phyloP scores from a whole-genome alignment of 352 stramenopile species.

The Phytophthora constricta region DNA sequence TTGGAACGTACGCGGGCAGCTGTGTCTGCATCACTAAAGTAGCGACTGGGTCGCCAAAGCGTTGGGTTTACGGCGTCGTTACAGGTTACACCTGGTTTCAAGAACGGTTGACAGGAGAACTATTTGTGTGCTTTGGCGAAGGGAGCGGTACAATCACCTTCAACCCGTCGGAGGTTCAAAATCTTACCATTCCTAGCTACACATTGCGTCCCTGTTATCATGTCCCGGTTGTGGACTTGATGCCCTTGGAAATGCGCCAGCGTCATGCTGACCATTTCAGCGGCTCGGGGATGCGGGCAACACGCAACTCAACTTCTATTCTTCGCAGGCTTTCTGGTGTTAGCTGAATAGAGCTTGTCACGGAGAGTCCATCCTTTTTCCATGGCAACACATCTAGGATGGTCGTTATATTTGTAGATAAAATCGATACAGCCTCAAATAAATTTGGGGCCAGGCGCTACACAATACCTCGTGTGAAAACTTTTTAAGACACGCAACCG shows the following conservation, averaged over 20 bases:
- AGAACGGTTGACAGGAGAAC: neutral
- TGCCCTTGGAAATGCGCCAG: conserved; percentile 13
- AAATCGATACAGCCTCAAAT: too few species aligned
- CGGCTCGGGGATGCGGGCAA: neutral
- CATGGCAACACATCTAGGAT: neutral
- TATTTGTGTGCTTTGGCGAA: neutral
- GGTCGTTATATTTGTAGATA: too few species aligned
- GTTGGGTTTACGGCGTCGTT: conserved; percentile 18
- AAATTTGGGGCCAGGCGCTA: too few species aligned
- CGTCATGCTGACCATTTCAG: neutral
- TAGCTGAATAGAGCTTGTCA: too few species aligned
- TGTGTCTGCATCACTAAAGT: conserved; percentile 9
- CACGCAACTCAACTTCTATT: neutral
- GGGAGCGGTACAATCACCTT: neutral
- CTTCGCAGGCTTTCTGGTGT: conserved; percentile 2
- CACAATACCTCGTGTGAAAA: too few species aligned
- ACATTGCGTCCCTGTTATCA: conserved; percentile 6
- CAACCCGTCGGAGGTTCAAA: neutral
- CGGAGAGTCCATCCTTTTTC: neutral
- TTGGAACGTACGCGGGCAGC: conserved; percentile 16
- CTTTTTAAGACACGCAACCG: too few species aligned
- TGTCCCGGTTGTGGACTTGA: conserved; percentile 9
- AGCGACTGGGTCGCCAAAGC: neutral
- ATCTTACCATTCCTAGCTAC: neutral
- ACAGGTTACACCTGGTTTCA: conserved; percentile 14